Conservation (phyloP, 2,329 filamentous ascomycete genomes). For the Aureobasidium pullulans region DNA sequence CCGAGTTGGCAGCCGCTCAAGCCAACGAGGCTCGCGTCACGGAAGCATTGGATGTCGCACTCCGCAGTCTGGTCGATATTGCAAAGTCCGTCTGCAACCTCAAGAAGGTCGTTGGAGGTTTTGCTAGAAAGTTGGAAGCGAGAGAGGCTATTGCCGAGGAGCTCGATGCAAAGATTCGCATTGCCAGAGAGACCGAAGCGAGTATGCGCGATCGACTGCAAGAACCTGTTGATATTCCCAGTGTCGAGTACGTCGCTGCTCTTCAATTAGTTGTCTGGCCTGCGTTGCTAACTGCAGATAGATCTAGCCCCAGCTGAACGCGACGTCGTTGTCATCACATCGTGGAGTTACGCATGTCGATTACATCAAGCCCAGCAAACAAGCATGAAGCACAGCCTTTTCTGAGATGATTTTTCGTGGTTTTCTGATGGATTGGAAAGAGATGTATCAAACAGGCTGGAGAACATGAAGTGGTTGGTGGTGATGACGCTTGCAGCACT, state of each 20-base stretch:
- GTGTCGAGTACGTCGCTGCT: not conserved
- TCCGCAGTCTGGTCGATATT: not conserved
- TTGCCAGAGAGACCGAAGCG: not conserved
- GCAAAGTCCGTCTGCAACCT: not conserved
- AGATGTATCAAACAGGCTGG: no score
- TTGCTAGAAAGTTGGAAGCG: not conserved
- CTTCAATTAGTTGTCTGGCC: not conserved
- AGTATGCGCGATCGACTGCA: not conserved
- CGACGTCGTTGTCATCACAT: no score
- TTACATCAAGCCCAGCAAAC: no score
- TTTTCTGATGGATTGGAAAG: no score
- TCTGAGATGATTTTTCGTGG: no score
- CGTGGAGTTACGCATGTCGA: no score
- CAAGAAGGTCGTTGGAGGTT: not conserved
- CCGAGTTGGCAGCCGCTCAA: not conserved
- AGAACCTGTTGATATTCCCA: not conserved
- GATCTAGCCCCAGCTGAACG: not conserved
- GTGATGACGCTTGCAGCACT: no score
- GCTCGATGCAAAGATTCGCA: not conserved
- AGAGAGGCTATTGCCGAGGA: not conserved
- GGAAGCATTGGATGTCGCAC: not conserved
- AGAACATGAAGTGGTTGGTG: no score
- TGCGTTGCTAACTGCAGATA: not conserved
- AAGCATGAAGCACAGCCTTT: no score
- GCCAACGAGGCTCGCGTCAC: not conserved